Evolutionary conservation across 352 stramenopile genomes (phyloP), one percentile per base, ranked within the genome.

Genomic region (Pilasporangium apinafurcum): DNA sequence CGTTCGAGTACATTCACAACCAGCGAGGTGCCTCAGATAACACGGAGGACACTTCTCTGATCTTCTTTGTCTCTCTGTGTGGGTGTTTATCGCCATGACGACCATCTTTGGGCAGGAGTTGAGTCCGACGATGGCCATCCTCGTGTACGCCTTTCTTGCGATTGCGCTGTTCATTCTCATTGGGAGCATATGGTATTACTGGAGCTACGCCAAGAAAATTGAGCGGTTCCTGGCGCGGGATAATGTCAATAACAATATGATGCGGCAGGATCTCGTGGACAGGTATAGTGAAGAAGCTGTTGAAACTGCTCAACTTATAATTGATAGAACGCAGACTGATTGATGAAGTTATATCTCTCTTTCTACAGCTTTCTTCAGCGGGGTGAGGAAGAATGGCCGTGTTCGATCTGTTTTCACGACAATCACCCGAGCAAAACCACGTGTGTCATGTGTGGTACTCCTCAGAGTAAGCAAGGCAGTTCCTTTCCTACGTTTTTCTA

Each of bases 241-340:
- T 50, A 92, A 92, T 44, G 53, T 75, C 31, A 86, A 92, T 56
- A 92, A 92, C 64, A 92, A 92, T 63, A 92, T 92, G 81, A 85
- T 88, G 76, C 75, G 81, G 1, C 78, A 92, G 41, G 71, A 90
- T 46, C 72, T 92, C 46, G 70, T 89, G 24, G 81, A 92, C 56
- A 86, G 52, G 58, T 67, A 56, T 16, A 29, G n/a, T n/a, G n/a
- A n/a, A n/a, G n/a, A n/a, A n/a, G n/a, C n/a, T n/a, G n/a, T n/a
- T n/a, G n/a, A n/a, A n/a, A n/a, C n/a, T n/a, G 29, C 25, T 12
- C 17, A 13, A 14, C 2, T 25, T 38, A 21, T 13, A 3, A 8
- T n/a, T 16, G 12, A 14, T 35, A 35, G n/a, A 9, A 10, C 22
- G 21, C 22, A 8, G 25, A 2, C 12, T 25, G 16, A 22, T 10